A percentile compares a stretch with the other conserved stretches of the same genome.
phyloP scores from a whole-genome alignment of 1,284 basidiomycete genomes.

The Trichosporon sp. region DNA sequence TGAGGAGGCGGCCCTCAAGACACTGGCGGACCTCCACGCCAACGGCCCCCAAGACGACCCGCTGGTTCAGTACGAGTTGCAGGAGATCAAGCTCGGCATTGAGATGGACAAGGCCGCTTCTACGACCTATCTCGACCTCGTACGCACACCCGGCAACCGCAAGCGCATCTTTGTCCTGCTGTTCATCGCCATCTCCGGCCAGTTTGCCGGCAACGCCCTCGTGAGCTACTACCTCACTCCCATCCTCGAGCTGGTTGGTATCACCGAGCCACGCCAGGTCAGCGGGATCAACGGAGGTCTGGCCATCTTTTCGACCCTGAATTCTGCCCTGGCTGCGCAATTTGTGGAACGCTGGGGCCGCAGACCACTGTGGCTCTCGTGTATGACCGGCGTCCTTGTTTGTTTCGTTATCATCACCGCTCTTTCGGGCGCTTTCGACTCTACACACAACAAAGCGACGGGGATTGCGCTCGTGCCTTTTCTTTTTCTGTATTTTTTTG shows the following conservation, averaged over 20 bases:
- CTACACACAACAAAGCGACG: slow-evolving; percentile 39
- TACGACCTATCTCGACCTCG: slow-evolving; percentile 22
- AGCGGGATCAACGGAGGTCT: slow-evolving; percentile 67
- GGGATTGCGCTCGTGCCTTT: slow-evolving; percentile 55
- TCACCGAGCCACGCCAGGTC: slow-evolving; percentile 58
- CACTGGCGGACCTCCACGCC: slow-evolving; percentile 45
- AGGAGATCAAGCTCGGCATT: slow-evolving; percentile 43
- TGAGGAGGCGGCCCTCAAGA: slow-evolving; percentile 50
- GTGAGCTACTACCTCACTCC: slow-evolving; percentile 64
- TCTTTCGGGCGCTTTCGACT: slow-evolving; percentile 52
- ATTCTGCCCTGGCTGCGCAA: slow-evolving; percentile 31
- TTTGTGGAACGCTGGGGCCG: slow-evolving; percentile 31
- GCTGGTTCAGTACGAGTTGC: slow-evolving; percentile 26
- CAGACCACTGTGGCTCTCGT: slow-evolving; percentile 50
- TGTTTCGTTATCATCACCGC: slow-evolving; percentile 62
- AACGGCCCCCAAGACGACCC: slow-evolving; percentile 21
- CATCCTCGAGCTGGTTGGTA: slow-evolving; percentile 63
- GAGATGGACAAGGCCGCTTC: background rate
- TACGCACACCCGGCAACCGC: slow-evolving; percentile 43
- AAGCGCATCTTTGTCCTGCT: slow-evolving; percentile 51
- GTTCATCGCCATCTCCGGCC: slow-evolving; percentile 51
- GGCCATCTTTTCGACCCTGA: slow-evolving; percentile 30
- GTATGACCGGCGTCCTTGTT: slow-evolving; percentile 55
- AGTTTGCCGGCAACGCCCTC: slow-evolving; percentile 64
- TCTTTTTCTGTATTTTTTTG: slow-evolving; percentile 64